These are phyloP conservation scores for Rubroshorea leprosula DNA, from an alignment of 345 rosid species.

Conservation along the genomic window DNA sequence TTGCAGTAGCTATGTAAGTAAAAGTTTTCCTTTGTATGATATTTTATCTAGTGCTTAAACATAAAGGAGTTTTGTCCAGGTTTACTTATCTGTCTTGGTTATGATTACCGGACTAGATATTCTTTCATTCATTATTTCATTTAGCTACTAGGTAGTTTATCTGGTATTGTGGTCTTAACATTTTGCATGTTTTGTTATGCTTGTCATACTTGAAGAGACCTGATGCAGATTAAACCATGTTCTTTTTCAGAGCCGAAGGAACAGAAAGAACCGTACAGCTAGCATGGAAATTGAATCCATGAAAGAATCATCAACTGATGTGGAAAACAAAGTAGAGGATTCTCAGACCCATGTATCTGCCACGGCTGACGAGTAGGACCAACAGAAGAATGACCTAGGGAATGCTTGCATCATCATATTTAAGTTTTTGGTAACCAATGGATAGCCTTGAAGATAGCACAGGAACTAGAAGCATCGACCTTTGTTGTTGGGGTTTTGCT, in stretches of 20 bases:
- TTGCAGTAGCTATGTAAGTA: no score
- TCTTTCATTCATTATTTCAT: no score
- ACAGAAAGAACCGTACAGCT: conserved; percentile 55
- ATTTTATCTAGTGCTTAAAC: no score
- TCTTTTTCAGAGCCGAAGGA: conserved; percentile 62
- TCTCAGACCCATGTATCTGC: conserved; percentile 28
- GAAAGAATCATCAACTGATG: conserved; percentile 48
- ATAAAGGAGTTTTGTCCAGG: no score
- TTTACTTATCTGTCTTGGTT: no score
- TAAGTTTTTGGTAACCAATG: conserved; percentile 10
- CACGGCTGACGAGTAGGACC: conserved; percentile 30
- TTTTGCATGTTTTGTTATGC: neutral
- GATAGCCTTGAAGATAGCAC: conserved; percentile 7
- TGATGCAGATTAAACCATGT: neutral
- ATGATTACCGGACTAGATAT: no score
- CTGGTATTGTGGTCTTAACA: no score
- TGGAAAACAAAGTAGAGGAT: conserved; percentile 34
- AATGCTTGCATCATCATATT: conserved; percentile 11
- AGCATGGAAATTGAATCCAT: conserved; percentile 72
- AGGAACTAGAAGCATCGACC: conserved; percentile 13
- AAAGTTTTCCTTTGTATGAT: no score
- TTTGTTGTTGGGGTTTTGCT: no score
- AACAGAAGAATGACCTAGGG: conserved; percentile 14
- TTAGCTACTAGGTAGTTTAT: no score
- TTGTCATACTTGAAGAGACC: neutral